A percentile compares a stretch with the other conserved stretches of the same genome.
These are phyloP conservation scores for Bromus sterilis DNA, from an alignment of 176 grass and related monocot genomes.

Conservation along the genomic window DNA sequence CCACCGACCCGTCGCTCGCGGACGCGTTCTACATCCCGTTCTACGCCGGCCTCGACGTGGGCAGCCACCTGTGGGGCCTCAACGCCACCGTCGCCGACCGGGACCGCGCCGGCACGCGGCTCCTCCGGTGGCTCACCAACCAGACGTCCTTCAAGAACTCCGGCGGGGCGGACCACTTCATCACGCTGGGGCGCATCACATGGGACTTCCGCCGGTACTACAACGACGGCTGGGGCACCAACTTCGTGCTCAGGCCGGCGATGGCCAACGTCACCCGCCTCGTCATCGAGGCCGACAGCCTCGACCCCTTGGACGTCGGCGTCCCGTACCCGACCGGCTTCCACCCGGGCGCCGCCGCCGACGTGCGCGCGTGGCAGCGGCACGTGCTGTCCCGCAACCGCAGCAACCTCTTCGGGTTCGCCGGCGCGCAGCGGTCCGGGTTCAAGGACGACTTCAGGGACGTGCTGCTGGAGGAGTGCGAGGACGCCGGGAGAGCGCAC, in stretches of 20 bases:
- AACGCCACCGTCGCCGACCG: constrained; percentile 42
- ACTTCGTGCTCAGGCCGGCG: constrained; percentile 52
- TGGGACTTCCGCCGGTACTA: constrained; percentile 83
- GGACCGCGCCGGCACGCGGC: constrained; percentile 37
- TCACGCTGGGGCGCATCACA: constrained; percentile 69
- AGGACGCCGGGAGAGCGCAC: constrained; percentile 27
- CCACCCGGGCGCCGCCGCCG: constrained; percentile 49
- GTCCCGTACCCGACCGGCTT: constrained; percentile 83
- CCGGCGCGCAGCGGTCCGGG: constrained; percentile 49
- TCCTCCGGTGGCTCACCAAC: constrained; percentile 57
- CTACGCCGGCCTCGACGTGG: constrained; percentile 73
- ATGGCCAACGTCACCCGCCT: constrained; percentile 80
- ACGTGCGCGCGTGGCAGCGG: constrained; percentile 62
- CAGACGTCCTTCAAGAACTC: constrained; percentile 48
- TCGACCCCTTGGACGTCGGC: constrained; percentile 54
- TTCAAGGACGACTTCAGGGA: constrained; percentile 69
- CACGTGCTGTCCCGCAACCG: constrained; percentile 45
- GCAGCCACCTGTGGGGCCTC: constrained; percentile 63
- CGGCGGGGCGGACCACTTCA: constrained; percentile 81
- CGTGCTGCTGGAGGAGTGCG: constrained; percentile 63
- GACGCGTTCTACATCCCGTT: constrained; percentile 75
- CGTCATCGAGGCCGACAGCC: constrained; percentile 47
- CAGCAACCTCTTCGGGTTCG: constrained; percentile 55
- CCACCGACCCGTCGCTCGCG: constrained; percentile 46
- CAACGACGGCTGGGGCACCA: constrained; percentile 57